Evolutionary conservation across 805 yeast species (phyloP), one percentile per base, ranked within the genome.

Genomic region (Vanderwaltozyma polyspora): DNA sequence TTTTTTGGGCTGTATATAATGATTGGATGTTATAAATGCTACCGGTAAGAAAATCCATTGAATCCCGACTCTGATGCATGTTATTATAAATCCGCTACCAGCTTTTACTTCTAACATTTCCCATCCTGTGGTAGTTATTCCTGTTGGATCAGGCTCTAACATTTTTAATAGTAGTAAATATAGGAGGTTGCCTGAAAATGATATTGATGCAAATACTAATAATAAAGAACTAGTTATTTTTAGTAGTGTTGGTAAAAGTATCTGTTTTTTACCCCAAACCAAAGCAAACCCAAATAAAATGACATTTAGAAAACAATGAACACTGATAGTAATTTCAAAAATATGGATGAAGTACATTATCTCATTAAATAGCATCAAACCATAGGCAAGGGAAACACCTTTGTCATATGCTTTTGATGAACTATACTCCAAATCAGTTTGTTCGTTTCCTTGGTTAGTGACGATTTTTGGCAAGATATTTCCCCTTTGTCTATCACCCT

Each of bases 81-180:
- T 34, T 17, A 49, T 25, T 5, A 47, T 35, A 28, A 45, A 50
- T 6, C 52, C 55, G 17, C 42, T 34, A 4, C 52, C 53, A 12
- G 44, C 24, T 10, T 32, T 32, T 0, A 48, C 38, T 28, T 39
- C 33, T 11, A 50, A 21, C n/a, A 48, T 31, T 22, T 48, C 52
- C 49, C 49, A 45, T 5, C 38, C 42, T 11, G 37, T 37, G 24
- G 25, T 24, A 2, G 16, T 19, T 5, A n/a, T 28, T 23, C 33
- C 31, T 7, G 19, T 18, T 12, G 22, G 13, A 4, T 36, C 29
- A 1, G 46, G 46, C 22, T 43, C 48, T n/a, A 48, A 33, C 6
- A 40, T 26, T 26, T 43, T 45, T 16, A 50, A 31, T 4, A 32
- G 29, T 11, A 44, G 21, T 10, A 42, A 35, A 28, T 45, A 44